A percentile compares a stretch with the other conserved stretches of the same genome.
Evolutionary conservation across 257 asterid genomes (phyloP).

Genomic region (Solanum chmielewskii): DNA sequence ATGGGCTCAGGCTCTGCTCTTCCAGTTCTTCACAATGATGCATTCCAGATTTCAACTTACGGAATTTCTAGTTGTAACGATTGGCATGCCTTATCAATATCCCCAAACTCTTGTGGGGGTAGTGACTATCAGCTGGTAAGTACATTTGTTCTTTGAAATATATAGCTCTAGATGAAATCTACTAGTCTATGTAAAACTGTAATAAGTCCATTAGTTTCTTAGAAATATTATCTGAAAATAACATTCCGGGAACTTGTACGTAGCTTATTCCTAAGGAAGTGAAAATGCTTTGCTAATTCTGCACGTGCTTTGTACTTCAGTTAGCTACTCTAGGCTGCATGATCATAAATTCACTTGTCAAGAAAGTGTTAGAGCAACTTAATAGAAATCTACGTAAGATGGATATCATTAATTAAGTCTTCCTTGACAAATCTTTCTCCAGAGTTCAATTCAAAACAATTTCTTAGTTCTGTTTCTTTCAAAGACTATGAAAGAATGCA

Average conservation of each 20-base stretch:
- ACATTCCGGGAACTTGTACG: background rate
- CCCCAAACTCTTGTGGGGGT: conserved; percentile 20
- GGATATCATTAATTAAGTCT: background rate
- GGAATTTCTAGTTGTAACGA: conserved; percentile 20
- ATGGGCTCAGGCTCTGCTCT: background rate
- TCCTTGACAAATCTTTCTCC: background rate
- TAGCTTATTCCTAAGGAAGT: background rate
- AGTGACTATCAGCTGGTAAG: conserved; percentile 26
- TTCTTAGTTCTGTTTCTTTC: background rate
- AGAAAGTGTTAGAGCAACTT: background rate
- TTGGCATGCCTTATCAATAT: conserved; percentile 27
- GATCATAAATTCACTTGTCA: background rate
- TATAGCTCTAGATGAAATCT: background rate
- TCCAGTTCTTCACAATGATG: background rate
- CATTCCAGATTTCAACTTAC: conserved; percentile 17
- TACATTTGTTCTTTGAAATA: background rate
- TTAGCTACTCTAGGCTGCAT: background rate
- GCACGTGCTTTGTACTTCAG: background rate
- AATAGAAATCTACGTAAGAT: background rate
- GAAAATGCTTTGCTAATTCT: background rate
- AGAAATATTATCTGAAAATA: background rate
- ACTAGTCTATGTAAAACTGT: background rate
- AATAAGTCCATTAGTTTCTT: background rate
- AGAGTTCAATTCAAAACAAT: background rate
- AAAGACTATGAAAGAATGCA: background rate